phyloP scores from a whole-genome alignment of 1,284 basidiomycete genomes.

The Polyporus tsugae region DNA sequence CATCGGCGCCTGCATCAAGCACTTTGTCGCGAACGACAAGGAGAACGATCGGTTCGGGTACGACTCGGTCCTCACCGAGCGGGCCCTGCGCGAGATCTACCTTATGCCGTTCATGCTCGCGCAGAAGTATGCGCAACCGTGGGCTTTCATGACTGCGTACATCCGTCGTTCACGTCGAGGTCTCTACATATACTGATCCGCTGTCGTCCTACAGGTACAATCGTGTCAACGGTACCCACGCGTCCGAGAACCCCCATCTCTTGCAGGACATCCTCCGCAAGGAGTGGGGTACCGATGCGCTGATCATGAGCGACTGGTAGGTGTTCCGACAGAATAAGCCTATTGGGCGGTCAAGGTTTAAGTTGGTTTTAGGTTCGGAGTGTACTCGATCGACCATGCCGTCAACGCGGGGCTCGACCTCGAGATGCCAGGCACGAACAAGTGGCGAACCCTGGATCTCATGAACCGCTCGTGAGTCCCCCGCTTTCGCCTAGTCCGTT shows the following conservation, averaged over 20 bases:
- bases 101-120: constrained; percentile 81
- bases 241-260: constrained; percentile 70
- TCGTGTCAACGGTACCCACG: constrained; percentile 76
- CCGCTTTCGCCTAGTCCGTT: neutral
- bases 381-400: constrained; percentile 70
- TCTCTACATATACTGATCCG: neutral
- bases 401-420: constrained; percentile 83
- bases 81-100: constrained; percentile 85
- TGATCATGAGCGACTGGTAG: constrained; percentile 86
- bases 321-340: no score
- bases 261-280: constrained; percentile 72
- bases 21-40: constrained; percentile 79
- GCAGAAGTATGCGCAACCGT: constrained; percentile 73
- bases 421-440: constrained; percentile 81
- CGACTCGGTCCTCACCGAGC: constrained; percentile 67
- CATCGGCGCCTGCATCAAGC: constrained; percentile 78
- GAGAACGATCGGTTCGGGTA: constrained; percentile 74
- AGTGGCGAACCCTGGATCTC: constrained; percentile 72
- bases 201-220: constrained; percentile 56
- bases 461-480: constrained; percentile 59
- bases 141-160: constrained; percentile 78
- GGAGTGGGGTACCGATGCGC: constrained; percentile 80
- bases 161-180: constrained; percentile 30
- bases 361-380: constrained; percentile 59
- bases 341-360: no score